Evolutionary conservation across 2,329 filamentous ascomycete species (phyloP).

Genomic region (Penicillium olsonii): DNA sequence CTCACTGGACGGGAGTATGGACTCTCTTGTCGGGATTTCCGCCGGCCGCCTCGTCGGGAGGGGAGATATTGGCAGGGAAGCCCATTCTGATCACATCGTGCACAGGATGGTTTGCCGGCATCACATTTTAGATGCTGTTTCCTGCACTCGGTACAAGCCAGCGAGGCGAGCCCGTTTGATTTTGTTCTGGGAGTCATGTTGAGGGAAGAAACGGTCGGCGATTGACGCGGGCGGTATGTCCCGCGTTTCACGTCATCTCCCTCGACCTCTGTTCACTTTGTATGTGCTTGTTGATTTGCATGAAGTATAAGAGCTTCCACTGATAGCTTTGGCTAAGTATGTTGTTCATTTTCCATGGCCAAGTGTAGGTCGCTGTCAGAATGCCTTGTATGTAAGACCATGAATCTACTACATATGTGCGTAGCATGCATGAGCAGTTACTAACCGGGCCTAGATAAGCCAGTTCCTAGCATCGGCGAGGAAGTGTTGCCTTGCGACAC

Average conservation of each 20-base stretch:
- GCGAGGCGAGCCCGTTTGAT: conserved; percentile 34
- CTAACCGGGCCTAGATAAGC: too few species aligned
- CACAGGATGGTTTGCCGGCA: conserved; percentile 63
- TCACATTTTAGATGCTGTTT: conserved; percentile 73
- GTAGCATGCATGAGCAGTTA: too few species aligned
- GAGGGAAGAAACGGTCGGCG: background rate
- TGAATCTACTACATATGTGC: too few species aligned
- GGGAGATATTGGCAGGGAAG: conserved; percentile 68
- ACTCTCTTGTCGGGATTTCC: conserved; percentile 31
- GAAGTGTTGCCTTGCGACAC: too few species aligned
- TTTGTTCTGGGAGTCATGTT: conserved; percentile 24
- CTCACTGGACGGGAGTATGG: conserved; percentile 11
- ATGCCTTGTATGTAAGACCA: too few species aligned
- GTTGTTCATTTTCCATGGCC: too few species aligned
- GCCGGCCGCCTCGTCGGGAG: conserved; percentile 64
- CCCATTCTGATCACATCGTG: conserved; percentile 61
- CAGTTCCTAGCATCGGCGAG: too few species aligned
- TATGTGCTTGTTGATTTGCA: too few species aligned
- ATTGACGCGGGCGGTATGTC: conserved; percentile 1
- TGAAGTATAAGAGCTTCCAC: too few species aligned
- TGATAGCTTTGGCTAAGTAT: too few species aligned
- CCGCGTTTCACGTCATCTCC: background rate
- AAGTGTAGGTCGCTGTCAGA: too few species aligned
- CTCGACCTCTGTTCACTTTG: too few species aligned
- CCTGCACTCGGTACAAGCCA: conserved; percentile 49